phyloP scores from a whole-genome alignment of 225 moss, liverwort and hornwort species.

The Neckera pumila region DNA sequence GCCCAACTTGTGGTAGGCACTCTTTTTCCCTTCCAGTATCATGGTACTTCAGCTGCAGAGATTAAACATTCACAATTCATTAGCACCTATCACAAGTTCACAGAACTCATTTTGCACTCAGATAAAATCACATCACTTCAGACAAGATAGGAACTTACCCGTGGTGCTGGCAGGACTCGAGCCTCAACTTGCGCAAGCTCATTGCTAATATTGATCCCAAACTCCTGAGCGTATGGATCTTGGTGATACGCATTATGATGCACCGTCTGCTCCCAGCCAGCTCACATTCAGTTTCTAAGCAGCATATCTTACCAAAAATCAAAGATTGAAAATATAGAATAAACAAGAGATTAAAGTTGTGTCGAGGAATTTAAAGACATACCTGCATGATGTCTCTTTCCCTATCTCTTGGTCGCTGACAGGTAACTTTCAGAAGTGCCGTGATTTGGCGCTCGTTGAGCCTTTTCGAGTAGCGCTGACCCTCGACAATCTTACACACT shows the following conservation, averaged over 20 bases:
- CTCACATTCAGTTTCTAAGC: not conserved
- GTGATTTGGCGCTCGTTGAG: conserved; percentile 82
- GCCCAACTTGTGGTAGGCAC: conserved; percentile 87
- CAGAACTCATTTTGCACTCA: not conserved
- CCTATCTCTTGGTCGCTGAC: conserved; percentile 75
- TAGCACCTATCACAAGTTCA: too few species aligned
- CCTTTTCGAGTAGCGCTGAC: conserved; percentile 76
- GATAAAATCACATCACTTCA: not conserved
- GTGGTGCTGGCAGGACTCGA: conserved; percentile 72
- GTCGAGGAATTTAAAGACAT: not conserved
- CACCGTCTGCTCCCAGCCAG: conserved; percentile 44
- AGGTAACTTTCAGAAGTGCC: conserved; percentile 73
- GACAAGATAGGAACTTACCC: conserved; percentile 9
- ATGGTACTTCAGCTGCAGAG: conserved; percentile 80
- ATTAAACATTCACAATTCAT: not conserved
- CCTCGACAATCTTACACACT: conserved; percentile 92
- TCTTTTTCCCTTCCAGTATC: conserved; percentile 89
- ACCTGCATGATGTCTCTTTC: conserved; percentile 84
- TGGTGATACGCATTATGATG: conserved; percentile 70
- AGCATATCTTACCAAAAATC: fast-evolving
- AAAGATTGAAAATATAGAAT: too few species aligned
- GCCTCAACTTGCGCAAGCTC: conserved; percentile 83
- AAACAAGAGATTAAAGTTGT: fast-evolving
- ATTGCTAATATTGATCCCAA: conserved; percentile 79
- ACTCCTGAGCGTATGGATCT: conserved; percentile 86